Base-by-base conservation (phyloP, 176 grass and related monocot genomes). In the Leersia perrieri region DNA sequence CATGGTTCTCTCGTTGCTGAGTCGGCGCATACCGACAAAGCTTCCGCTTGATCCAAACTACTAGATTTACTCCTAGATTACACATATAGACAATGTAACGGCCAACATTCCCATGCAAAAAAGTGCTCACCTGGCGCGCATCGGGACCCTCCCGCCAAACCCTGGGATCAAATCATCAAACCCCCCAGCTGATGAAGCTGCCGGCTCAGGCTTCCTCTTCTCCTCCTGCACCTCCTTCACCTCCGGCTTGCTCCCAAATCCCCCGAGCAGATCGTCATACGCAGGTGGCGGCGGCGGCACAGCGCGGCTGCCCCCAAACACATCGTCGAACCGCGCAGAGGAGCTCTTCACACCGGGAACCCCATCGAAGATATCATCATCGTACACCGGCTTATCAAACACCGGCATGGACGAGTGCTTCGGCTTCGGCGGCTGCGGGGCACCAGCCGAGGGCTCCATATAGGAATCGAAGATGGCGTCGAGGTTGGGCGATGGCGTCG, bases 151-250 rank as follows among this genome's bases (percentile, higher is more conserved):
- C 11, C 87, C 81, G 23, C 93, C 80, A 60, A 99, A 96, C 9
- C 91, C 93, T 0, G 93, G 83, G 66, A 99, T 78, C 85, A 99
- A 85, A 82, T 96, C 93, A 49, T 96, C 89, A 15, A 99, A 99
- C 40, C 78, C 93, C 40, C 78, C 93, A 5, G 87, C 11, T 1
- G 83, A 16, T 11, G 66, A 14, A 5, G 47, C 76, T 12, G 90
- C 45, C 18, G 68, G n/a, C 55, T 57, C 72, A 3, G 60, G 40
- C 58, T 89, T 91, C 77, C 83, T 77, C 81, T 63, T 86, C n/a
- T 82, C 82, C 8, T 89, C 72, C 3, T 22, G 33, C 34, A 27
- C 82, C 41, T 82, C 68, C 76, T 34, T 44, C 11, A 22, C 75
- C 32, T 69, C 80, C 1, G 68, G 5, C 72, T 40, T 86, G 38